phyloP scores from a whole-genome alignment of 371 early-diverging fungal species.

The Mortierella sp. region DNA sequence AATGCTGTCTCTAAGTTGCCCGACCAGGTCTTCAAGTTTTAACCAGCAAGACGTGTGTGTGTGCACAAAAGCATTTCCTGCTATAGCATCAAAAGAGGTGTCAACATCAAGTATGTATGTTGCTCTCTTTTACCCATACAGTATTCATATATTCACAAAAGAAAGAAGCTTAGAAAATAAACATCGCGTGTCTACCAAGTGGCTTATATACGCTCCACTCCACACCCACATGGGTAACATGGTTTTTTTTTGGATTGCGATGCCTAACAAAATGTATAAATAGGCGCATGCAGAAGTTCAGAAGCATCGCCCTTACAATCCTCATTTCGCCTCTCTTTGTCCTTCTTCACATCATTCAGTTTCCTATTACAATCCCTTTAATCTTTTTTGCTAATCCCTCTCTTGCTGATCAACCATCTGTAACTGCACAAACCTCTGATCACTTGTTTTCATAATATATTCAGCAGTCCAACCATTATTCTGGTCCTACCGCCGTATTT shows the following conservation, averaged over 20 bases:
- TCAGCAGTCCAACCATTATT: not conserved
- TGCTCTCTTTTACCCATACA: not conserved
- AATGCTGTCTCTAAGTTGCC: constrained; percentile 86
- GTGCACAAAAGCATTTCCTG: not conserved
- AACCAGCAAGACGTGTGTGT: constrained; percentile 21
- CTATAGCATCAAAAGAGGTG: not conserved
- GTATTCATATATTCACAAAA: not conserved
- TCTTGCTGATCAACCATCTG: not conserved
- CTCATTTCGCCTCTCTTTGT: not conserved
- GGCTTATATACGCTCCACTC: not conserved
- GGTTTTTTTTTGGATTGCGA: too few relatives aligned
- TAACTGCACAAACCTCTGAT: too few relatives aligned
- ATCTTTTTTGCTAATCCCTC: not conserved
- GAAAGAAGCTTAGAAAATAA: not conserved
- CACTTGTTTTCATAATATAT: constrained; percentile 6
- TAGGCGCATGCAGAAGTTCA: not conserved
- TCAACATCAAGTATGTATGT: not conserved
- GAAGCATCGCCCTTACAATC: too few relatives aligned
- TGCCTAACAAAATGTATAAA: constrained; percentile 2
- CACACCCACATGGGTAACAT: too few relatives aligned
- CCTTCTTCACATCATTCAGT: too few relatives aligned
- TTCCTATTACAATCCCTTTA: not conserved
- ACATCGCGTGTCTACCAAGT: not conserved
- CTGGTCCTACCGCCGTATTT: not conserved
- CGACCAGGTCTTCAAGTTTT: constrained; percentile 94